These are phyloP conservation scores for Metarhizium anisopliae DNA, from an alignment of 2,329 filamentous ascomycete species.

Conservation along the genomic window DNA sequence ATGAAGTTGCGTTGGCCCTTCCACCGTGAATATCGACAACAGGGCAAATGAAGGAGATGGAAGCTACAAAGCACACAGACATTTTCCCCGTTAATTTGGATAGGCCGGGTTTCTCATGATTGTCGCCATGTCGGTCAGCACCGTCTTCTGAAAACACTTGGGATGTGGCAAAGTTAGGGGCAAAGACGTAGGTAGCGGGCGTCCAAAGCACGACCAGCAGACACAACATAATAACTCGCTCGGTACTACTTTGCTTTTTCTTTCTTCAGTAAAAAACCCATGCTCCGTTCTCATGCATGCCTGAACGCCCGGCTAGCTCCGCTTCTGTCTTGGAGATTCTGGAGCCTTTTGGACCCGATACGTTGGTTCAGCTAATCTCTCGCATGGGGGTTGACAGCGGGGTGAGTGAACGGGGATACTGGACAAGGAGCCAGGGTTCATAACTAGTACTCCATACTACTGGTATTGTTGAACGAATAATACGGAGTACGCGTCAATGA, in stretches of 20 bases:
- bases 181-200: background rate
- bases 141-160: too few relatives aligned
- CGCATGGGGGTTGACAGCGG: background rate
- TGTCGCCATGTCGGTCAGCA: background rate
- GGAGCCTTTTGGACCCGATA: conserved; percentile 8
- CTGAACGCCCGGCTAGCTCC: background rate
- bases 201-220: background rate
- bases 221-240: background rate
- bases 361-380: conserved; percentile 11
- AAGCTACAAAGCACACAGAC: background rate
- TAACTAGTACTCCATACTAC: background rate
- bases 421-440: background rate
- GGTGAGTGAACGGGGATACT: conserved; percentile 1
- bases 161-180: too few relatives aligned
- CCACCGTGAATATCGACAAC: background rate
- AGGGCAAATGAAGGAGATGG: background rate
- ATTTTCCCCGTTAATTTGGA: background rate
- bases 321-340: background rate
- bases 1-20: background rate
- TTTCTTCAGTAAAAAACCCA: background rate
- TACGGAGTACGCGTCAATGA: background rate
- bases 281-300: background rate
- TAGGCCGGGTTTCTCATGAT: background rate
- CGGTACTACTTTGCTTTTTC: background rate
- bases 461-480: too few relatives aligned